Evolutionary conservation across 495 filamentous ascomycete species (phyloP).

Genomic region (Talaromyces liani): DNA sequence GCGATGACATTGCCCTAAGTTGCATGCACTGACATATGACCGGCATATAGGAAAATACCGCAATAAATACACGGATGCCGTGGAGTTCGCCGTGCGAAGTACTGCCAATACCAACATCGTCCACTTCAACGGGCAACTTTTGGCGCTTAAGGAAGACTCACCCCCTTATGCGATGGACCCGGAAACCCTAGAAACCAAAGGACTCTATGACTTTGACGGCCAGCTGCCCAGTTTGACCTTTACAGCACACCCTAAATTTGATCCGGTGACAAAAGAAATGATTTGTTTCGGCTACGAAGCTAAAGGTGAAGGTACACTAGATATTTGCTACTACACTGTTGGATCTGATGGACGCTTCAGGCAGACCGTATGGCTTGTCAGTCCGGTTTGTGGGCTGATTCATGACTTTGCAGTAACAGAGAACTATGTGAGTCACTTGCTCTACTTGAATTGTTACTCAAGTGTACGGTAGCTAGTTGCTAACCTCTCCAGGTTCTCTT

Average conservation of each 20-base stretch:
- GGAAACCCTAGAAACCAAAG: conserved; percentile 45
- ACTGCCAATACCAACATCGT: conserved; percentile 51
- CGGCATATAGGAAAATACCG: conserved; percentile 38
- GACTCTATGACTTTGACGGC: conserved; percentile 48
- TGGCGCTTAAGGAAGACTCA: conserved; percentile 49
- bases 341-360: conserved; percentile 31
- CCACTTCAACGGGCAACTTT: conserved; percentile 41
- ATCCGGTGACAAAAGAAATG: conserved; percentile 50
- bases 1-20: too few species aligned
- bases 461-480: background rate
- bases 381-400: conserved; percentile 49
- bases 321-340: conserved; percentile 43
- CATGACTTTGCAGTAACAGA: conserved; percentile 47
- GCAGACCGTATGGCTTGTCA: conserved; percentile 40
- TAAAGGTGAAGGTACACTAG: conserved; percentile 35
- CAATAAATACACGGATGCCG: conserved; percentile 47
- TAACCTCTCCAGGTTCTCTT: conserved; percentile 28
- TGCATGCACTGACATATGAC: too few species aligned
- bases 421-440: conserved; percentile 28
- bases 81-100: conserved; percentile 39
- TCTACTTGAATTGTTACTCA: background rate
- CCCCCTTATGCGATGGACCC: conserved; percentile 51
- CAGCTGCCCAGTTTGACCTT: conserved; percentile 47
- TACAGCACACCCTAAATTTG: conserved; percentile 55
- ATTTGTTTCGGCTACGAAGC: conserved; percentile 49